Conservation (phyloP, 1,284 basidiomycete genomes). For the Caloboletus inedulis region DNA sequence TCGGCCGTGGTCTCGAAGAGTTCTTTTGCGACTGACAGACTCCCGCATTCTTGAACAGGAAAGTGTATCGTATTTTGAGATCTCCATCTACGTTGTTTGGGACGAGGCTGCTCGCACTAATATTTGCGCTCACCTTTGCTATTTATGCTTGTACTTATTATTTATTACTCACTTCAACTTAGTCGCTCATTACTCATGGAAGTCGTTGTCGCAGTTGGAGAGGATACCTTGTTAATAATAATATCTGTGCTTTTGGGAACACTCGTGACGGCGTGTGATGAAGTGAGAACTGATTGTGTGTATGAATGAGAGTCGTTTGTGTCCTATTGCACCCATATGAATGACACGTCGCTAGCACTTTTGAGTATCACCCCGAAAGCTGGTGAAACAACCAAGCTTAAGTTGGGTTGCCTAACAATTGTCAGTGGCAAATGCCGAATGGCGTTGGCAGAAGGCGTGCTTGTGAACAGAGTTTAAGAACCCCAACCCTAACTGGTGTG, state of each 20-base stretch:
- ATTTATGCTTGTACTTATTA: neutral
- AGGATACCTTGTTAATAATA: neutral
- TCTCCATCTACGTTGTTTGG: neutral
- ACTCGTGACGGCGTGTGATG: neutral
- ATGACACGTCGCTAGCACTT: too few species aligned
- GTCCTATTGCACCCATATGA: too few species aligned
- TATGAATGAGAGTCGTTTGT: neutral
- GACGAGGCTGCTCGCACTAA: neutral
- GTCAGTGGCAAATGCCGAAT: too few species aligned
- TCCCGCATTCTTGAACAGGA: neutral
- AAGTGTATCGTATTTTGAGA: neutral
- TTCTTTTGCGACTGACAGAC: conserved; percentile 25
- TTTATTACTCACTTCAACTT: neutral
- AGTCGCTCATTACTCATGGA: neutral
- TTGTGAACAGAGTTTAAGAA: too few species aligned
- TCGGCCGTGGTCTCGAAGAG: conserved; percentile 27
- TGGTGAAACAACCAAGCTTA: too few species aligned
- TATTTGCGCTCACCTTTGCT: neutral
- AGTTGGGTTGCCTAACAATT: too few species aligned
- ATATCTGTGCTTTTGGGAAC: neutral
- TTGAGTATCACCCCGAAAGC: too few species aligned
- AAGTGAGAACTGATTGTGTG: too few species aligned
- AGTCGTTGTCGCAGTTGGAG: neutral
- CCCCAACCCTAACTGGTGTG: too few species aligned
- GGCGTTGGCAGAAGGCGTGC: too few species aligned